These are phyloP conservation scores for Cucumis melo DNA, from an alignment of 306 rosid species.

Conservation along the genomic window DNA sequence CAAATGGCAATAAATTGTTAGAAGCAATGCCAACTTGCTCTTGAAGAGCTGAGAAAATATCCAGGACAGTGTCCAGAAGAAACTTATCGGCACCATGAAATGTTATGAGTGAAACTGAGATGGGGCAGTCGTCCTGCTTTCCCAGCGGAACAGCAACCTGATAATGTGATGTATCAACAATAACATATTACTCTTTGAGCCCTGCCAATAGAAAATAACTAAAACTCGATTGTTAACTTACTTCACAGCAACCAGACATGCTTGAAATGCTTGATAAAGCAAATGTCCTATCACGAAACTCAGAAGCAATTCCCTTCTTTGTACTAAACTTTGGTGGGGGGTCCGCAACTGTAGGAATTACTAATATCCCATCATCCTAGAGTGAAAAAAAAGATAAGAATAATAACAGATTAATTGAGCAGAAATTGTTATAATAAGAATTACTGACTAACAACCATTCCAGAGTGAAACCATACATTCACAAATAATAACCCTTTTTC, in stretches of 20 bases:
- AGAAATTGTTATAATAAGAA: background rate
- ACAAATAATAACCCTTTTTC: background rate
- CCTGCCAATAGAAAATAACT: slow-evolving; percentile 4
- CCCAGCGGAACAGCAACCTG: slow-evolving; percentile 77
- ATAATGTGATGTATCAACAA: slow-evolving; percentile 8
- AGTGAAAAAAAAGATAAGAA: background rate
- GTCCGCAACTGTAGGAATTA: slow-evolving; percentile 31
- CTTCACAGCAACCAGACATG: slow-evolving; percentile 60
- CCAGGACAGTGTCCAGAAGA: slow-evolving; percentile 80
- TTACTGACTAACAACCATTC: background rate
- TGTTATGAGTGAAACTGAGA: slow-evolving; percentile 60
- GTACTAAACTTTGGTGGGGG: slow-evolving; percentile 20
- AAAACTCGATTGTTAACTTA: slow-evolving; percentile 20
- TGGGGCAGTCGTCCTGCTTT: slow-evolving; percentile 36
- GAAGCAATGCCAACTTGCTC: slow-evolving; percentile 38
- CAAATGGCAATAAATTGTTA: slow-evolving; percentile 19
- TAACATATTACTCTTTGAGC: background rate
- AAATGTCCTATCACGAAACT: slow-evolving; percentile 22
- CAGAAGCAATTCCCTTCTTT: slow-evolving; percentile 15
- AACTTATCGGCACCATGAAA: slow-evolving; percentile 69
- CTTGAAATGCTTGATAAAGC: slow-evolving; percentile 29
- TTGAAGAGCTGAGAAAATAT: slow-evolving; percentile 47
- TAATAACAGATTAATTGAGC: background rate
- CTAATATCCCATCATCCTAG: slow-evolving; percentile 35
- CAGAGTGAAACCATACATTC: background rate